Evolutionary conservation across 2,329 filamentous ascomycete genomes (phyloP).

Genomic region (Apiospora phragmitis): DNA sequence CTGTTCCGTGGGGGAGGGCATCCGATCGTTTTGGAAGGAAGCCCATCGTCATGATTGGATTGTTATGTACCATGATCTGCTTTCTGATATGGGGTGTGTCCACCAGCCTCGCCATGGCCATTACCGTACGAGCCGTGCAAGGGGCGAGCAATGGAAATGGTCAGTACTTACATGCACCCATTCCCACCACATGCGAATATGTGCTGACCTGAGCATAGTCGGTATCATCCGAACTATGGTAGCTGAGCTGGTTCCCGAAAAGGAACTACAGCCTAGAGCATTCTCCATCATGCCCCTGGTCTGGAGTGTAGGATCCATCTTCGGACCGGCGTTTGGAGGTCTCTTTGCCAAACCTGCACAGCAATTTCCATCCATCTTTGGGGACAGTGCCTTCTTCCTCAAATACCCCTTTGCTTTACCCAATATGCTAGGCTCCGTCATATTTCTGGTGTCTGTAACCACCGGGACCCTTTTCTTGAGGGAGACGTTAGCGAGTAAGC

Average conservation of each 20-base stretch:
- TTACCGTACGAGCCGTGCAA: slow-evolving; percentile 73
- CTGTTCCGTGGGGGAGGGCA: slow-evolving; percentile 72
- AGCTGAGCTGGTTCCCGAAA: slow-evolving; percentile 87
- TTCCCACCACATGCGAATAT: not conserved
- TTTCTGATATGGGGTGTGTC: slow-evolving; percentile 85
- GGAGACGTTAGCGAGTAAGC: slow-evolving; percentile 79
- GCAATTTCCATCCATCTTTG: slow-evolving; percentile 72
- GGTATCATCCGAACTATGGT: slow-evolving; percentile 91
- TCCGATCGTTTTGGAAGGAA: slow-evolving; percentile 83
- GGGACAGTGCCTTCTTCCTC: slow-evolving; percentile 65
- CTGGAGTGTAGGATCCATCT: slow-evolving; percentile 84
- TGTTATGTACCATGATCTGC: slow-evolving; percentile 77
- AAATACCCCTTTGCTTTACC: slow-evolving; percentile 81
- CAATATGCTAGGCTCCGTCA: slow-evolving; percentile 72
- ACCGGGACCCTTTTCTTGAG: slow-evolving; percentile 78
- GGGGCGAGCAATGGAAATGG: slow-evolving; percentile 86
- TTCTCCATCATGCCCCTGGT: slow-evolving; percentile 92
- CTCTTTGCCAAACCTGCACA: slow-evolving; percentile 79
- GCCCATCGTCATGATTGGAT: slow-evolving; percentile 72
- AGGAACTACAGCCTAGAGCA: slow-evolving; percentile 80
- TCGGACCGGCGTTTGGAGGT: slow-evolving; percentile 86
- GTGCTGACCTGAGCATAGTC: slow-evolving; percentile 48
- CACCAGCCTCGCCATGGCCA: slow-evolving; percentile 75
- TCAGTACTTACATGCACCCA: slow-evolving; percentile 32
- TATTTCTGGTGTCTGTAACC: slow-evolving; percentile 77